Percentiles rank a stretch among this genome's conserved stretches.
phyloP scores from a whole-genome alignment of 805 yeast genomes.

The Sporopachydermia quercuum region DNA sequence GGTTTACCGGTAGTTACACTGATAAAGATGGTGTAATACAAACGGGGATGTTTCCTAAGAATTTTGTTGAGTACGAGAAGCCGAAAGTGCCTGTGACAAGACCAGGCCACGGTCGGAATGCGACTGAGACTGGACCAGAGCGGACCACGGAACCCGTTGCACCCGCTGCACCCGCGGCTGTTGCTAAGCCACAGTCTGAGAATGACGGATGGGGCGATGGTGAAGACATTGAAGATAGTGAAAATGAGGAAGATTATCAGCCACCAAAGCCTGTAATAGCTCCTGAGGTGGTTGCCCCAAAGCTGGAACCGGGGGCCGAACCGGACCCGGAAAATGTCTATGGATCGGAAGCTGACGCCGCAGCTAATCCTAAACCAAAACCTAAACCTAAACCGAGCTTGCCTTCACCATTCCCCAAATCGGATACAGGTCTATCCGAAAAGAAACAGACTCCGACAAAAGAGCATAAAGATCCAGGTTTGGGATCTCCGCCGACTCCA shows the following conservation, averaged over 20 bases:
- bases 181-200: slow-evolving; percentile 11
- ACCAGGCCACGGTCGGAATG: slow-evolving; percentile 3
- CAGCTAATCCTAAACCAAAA: slow-evolving; percentile 1
- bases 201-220: slow-evolving; percentile 10
- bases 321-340: background rate
- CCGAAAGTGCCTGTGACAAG: slow-evolving; percentile 3
- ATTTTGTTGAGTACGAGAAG: slow-evolving; percentile 42
- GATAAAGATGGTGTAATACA: slow-evolving; percentile 27
- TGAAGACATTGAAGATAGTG: slow-evolving; percentile 11
- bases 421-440: background rate
- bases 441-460: slow-evolving; percentile 1
- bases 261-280: background rate
- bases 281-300: background rate
- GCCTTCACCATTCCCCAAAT: slow-evolving; percentile 1
- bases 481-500: slow-evolving; percentile 3
- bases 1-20: slow-evolving; percentile 63
- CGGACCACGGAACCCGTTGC: slow-evolving; percentile 6
- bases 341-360: background rate
- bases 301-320: background rate
- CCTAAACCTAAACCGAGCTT: slow-evolving; percentile 2
- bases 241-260: slow-evolving; percentile 9
- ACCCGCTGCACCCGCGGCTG: slow-evolving; percentile 11
- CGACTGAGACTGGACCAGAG: slow-evolving; percentile 6
- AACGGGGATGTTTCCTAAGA: slow-evolving; percentile 77
- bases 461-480: too few species aligned